Evolutionary conservation across 2,329 filamentous ascomycete genomes (phyloP).

Genomic region (Madurella mycetomatis): DNA sequence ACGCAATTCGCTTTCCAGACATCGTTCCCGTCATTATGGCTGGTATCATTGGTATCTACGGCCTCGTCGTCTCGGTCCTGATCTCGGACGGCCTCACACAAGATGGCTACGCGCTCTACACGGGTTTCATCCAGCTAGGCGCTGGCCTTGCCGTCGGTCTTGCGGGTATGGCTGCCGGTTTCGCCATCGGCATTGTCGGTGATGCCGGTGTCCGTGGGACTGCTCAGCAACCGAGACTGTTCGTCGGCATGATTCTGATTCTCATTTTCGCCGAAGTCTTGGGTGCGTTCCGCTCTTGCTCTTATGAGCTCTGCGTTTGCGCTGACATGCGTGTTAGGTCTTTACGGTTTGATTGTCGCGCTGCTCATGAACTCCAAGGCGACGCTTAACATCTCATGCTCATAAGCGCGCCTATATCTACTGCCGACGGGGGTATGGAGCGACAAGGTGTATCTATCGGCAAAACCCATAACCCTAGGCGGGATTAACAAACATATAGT

Average conservation of each 20-base stretch:
- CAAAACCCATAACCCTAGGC: constrained; percentile 14
- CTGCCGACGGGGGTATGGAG: constrained; percentile 26
- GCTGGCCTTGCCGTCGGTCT: constrained; percentile 79
- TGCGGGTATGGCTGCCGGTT: constrained; percentile 77
- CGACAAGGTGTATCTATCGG: constrained; percentile 35
- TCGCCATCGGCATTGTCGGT: constrained; percentile 83
- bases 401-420: constrained; percentile 31
- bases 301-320: not conserved
- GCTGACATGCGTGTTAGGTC: constrained; percentile 54
- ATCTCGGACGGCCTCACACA: constrained; percentile 77
- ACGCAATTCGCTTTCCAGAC: constrained; percentile 52
- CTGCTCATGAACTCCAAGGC: constrained; percentile 99
- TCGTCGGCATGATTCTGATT: constrained; percentile 97
- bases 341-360: constrained; percentile 97
- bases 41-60: constrained; percentile 99
- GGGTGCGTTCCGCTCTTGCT: constrained; percentile 55
- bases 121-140: constrained; percentile 80
- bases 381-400: constrained; percentile 58
- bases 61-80: constrained; percentile 80
- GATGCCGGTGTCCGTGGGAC: constrained; percentile 85
- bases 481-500: constrained; percentile 23
- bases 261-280: constrained; percentile 99
- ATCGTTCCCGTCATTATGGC: constrained; percentile 99
- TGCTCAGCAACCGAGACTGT: constrained; percentile 77
- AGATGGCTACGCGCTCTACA: constrained; percentile 64